These are phyloP conservation scores for Trichoderma reesei DNA, from an alignment of 495 filamentous ascomycete genomes.

Conservation along the genomic window DNA sequence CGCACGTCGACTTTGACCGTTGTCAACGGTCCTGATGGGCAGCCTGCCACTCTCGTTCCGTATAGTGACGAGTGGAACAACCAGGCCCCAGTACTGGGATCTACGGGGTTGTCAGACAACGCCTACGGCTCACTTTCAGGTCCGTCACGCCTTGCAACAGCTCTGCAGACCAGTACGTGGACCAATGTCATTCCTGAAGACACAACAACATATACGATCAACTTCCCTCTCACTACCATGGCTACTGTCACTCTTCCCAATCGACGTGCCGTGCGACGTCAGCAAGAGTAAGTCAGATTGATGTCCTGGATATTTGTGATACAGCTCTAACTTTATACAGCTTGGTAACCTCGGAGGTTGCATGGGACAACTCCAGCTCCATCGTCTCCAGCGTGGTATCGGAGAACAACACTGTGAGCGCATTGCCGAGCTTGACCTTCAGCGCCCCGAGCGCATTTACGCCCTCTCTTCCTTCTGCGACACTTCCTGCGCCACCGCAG, in stretches of 20 bases:
- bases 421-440: neutral
- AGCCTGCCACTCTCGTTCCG: neutral
- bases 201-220: neutral
- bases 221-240: constrained; percentile 1
- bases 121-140: neutral
- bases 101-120: neutral
- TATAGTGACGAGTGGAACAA: neutral
- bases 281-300: neutral
- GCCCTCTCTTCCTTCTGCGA: neutral
- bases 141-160: neutral
- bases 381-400: neutral
- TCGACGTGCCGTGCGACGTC: neutral
- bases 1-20: neutral
- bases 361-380: neutral
- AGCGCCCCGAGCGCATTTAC: neutral
- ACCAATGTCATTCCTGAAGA: neutral
- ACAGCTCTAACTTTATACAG: neutral
- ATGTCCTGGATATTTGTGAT: neutral
- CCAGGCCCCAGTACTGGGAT: neutral
- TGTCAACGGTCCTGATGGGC: neutral
- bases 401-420: neutral
- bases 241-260: neutral
- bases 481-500: neutral
- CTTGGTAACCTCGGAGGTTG: neutral
- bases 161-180: neutral